These are phyloP conservation scores for Pleurotus citrinopileatus DNA, from an alignment of 768 basidiomycete species.

Conservation along the genomic window DNA sequence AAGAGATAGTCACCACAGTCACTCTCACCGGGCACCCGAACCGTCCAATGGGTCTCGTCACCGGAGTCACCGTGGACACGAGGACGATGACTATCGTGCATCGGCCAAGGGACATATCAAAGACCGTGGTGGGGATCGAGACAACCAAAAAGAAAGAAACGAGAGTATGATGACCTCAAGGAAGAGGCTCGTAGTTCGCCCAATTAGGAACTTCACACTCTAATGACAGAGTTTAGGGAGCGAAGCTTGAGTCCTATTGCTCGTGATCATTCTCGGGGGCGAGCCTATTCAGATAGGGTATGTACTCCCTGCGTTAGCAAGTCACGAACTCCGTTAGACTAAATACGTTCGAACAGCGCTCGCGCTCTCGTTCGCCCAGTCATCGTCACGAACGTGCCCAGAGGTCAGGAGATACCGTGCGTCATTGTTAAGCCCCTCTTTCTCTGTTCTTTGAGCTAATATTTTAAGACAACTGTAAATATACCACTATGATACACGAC, in stretches of 20 bases:
- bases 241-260: background rate
- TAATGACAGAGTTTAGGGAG: background rate
- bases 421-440: background rate
- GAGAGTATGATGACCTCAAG: background rate
- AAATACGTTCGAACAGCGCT: background rate
- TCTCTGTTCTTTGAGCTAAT: background rate
- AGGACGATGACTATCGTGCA: background rate
- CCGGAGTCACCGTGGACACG: background rate
- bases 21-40: background rate
- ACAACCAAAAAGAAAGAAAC: too few species aligned
- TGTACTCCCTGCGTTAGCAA: background rate
- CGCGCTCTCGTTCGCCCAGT: background rate
- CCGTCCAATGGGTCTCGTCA: background rate
- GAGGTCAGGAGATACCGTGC: background rate
- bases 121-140: too few species aligned
- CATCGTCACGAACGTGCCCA: background rate
- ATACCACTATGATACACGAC: background rate
- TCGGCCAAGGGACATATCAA: background rate
- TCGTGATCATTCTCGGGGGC: background rate
- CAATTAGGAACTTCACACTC: background rate
- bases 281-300: background rate
- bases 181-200: background rate
- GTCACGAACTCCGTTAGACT: background rate
- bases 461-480: background rate
- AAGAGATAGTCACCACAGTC: background rate